Conservation (phyloP, 116 monocot species). For the Posidonia oceanica region DNA sequence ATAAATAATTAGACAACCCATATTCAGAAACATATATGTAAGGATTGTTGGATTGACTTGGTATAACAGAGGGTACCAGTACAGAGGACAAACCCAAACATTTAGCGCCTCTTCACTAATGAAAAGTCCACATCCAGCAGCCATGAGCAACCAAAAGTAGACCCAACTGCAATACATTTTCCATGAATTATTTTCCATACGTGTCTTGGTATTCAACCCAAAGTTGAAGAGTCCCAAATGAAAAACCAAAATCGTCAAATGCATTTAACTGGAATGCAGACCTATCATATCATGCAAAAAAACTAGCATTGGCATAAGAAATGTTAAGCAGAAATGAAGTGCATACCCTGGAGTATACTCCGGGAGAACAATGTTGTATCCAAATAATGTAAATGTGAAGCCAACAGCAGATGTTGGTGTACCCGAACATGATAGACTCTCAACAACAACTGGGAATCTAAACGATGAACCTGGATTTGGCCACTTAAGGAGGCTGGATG, state of each 20-base stretch:
- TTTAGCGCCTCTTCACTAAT: conserved; percentile 91
- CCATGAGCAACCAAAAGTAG: conserved; percentile 97
- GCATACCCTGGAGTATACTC: conserved; percentile 81
- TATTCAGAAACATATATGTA: no score
- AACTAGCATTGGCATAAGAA: neutral
- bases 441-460: conserved; percentile 30
- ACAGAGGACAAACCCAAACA: conserved; percentile 85
- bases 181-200: neutral
- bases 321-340: neutral
- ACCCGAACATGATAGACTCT: conserved; percentile 34
- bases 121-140: conserved; percentile 84
- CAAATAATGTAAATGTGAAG: conserved; percentile 52
- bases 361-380: conserved; percentile 50
- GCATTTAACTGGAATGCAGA: no score
- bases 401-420: conserved; percentile 23
- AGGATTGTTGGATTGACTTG: no score
- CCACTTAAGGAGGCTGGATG: conserved; percentile 27
- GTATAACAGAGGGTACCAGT: conserved; percentile 75
- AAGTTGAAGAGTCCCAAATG: no score
- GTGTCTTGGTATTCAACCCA: neutral
- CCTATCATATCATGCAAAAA: neutral
- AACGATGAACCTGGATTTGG: conserved; percentile 28
- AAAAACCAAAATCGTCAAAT: no score
- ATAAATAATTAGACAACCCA: neutral
- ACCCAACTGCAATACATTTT: conserved; percentile 52